Percentiles rank a stretch among this genome's conserved stretches.
These are phyloP conservation scores for Nitzschia putrida DNA, from an alignment of 108 stramenopile species.

Conservation along the genomic window DNA sequence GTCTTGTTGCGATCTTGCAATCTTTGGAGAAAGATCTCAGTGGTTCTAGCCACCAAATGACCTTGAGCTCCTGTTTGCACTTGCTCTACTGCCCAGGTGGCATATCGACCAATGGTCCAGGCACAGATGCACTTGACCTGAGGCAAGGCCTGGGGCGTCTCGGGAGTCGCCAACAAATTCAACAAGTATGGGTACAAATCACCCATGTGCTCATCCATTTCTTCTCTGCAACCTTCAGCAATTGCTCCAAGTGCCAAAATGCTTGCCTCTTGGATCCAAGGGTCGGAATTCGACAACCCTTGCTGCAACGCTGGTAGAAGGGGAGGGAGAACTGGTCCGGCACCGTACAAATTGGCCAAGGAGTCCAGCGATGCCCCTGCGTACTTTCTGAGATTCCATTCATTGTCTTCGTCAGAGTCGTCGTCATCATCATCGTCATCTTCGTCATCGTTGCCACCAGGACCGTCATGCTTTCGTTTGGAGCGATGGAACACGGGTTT, in stretches of 20 bases:
- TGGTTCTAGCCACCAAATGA: slow-evolving; percentile 66
- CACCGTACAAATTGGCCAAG: slow-evolving; percentile 70
- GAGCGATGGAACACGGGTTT: slow-evolving; percentile 83
- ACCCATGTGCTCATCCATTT: slow-evolving; percentile 67
- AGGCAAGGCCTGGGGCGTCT: slow-evolving; percentile 54
- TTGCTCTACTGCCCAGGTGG: slow-evolving; percentile 81
- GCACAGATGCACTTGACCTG: slow-evolving; percentile 84
- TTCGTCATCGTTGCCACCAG: slow-evolving; percentile 44
- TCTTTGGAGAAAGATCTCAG: slow-evolving; percentile 69
- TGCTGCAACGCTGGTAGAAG: slow-evolving; percentile 80
- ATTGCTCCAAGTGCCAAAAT: slow-evolving; percentile 90
- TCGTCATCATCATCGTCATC: slow-evolving; percentile 69
- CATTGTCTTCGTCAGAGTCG: slow-evolving; percentile 73
- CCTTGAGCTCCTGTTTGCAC: slow-evolving; percentile 61
- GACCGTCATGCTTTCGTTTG: slow-evolving; percentile 53
- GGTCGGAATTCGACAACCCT: slow-evolving; percentile 63
- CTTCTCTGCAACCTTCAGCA: slow-evolving; percentile 84
- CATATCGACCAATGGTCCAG: slow-evolving; percentile 86
- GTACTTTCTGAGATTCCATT: slow-evolving; percentile 89
- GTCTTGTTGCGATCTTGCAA: slow-evolving; percentile 72
- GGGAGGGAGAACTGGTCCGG: slow-evolving; percentile 63
- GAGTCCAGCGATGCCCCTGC: slow-evolving; percentile 86
- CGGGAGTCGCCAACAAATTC: slow-evolving; percentile 54
- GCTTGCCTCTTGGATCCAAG: slow-evolving; percentile 90
- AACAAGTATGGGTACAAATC: slow-evolving; percentile 84